Conservation (phyloP, 129 eudicot species). For the Mikania micrantha region DNA sequence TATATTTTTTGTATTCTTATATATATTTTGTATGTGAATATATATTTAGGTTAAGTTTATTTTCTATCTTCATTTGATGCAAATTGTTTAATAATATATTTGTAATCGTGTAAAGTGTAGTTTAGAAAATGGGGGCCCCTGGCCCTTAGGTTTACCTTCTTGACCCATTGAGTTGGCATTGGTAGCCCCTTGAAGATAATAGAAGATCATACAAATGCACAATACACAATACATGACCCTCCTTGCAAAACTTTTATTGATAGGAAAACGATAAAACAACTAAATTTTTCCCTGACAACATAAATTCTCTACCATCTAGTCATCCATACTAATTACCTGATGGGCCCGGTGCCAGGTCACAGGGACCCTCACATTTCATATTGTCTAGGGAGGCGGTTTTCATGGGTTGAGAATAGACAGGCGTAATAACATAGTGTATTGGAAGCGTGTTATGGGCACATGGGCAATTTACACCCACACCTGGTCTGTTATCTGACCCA, state of each 20-base stretch:
- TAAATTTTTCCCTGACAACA: too few species aligned
- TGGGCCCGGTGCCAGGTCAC: constrained; percentile 4
- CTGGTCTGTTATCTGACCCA: not conserved
- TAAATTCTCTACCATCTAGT: too few species aligned
- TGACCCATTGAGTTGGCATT: too few species aligned
- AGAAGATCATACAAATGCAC: not conserved
- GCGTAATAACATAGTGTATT: constrained; percentile 4
- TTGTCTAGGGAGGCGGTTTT: not conserved
- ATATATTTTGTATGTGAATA: too few species aligned
- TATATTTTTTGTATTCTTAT: too few species aligned
- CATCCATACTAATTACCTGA: constrained; percentile 5
- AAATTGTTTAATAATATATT: too few species aligned
- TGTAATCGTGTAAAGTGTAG: too few species aligned
- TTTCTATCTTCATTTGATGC: too few species aligned
- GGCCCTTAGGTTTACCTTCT: too few species aligned
- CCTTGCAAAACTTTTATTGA: constrained; percentile 4
- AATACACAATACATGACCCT: not conserved
- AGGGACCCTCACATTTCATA: not conserved
- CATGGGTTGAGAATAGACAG: not conserved
- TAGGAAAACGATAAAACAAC: not conserved
- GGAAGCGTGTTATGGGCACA: not conserved
- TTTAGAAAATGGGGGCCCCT: too few species aligned
- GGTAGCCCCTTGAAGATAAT: not conserved
- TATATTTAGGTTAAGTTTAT: too few species aligned
- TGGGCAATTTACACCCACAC: constrained; percentile 1